Percentiles rank a stretch among this genome's conserved stretches.
Evolutionary conservation across 2,329 filamentous ascomycete species (phyloP).

Genomic region (Penicillium sp.): DNA sequence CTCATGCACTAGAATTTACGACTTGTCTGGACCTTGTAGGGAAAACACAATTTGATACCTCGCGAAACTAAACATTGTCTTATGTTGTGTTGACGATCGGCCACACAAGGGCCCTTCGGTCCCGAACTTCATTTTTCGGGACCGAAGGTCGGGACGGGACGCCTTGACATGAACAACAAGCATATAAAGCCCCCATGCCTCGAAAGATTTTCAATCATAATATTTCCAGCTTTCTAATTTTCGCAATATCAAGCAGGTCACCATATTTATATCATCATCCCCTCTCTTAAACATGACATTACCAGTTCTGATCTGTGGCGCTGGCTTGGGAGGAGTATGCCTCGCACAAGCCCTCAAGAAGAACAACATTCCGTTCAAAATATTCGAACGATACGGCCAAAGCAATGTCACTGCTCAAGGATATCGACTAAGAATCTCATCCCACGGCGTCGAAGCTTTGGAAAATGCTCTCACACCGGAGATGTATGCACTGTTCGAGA

Average conservation of each 20-base stretch:
- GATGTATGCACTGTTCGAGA: slow-evolving; percentile 23
- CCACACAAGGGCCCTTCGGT: slow-evolving; percentile 15
- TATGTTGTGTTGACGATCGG: not conserved
- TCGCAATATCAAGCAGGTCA: not conserved
- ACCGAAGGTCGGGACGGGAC: not conserved
- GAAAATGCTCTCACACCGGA: slow-evolving; percentile 18
- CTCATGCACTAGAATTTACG: too few relatives aligned
- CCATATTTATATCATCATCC: not conserved
- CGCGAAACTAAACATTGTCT: too few relatives aligned
- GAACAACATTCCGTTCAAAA: slow-evolving; percentile 37
- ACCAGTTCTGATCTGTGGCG: slow-evolving; percentile 42
- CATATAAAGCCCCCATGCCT: not conserved
- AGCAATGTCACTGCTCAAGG: slow-evolving; percentile 41
- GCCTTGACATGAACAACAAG: not conserved
- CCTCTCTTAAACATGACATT: slow-evolving; percentile 3
- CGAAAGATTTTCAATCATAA: not conserved
- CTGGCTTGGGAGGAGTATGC: slow-evolving; percentile 40
- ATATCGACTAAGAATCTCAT: slow-evolving; percentile 37
- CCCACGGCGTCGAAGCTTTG: slow-evolving; percentile 11
- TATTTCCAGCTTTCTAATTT: too few relatives aligned
- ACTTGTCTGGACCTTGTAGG: too few relatives aligned
- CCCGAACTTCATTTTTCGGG: slow-evolving; percentile 12
- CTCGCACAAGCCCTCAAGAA: slow-evolving; percentile 43
- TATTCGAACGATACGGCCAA: slow-evolving; percentile 42
- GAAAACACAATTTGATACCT: too few relatives aligned